phyloP scores from a whole-genome alignment of 768 basidiomycete species.

The Hypsizygus marmoreus region DNA sequence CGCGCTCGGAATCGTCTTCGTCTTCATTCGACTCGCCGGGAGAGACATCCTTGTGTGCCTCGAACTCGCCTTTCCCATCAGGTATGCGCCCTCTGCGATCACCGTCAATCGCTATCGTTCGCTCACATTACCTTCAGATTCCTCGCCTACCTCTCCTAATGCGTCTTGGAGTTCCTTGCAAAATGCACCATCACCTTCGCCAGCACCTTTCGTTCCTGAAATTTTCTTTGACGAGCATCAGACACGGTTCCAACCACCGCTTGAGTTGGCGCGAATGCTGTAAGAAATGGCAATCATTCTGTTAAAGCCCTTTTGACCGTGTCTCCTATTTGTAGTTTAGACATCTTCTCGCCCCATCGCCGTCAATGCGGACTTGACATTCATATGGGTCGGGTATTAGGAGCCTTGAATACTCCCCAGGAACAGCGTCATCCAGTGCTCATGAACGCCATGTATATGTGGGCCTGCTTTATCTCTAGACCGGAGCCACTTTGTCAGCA shows the following conservation, averaged over 20 bases:
- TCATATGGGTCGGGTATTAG: conserved; percentile 65
- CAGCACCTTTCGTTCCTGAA: conserved; percentile 48
- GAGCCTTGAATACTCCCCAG: conserved; percentile 55
- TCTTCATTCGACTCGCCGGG: conserved; percentile 57
- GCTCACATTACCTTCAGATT: conserved; percentile 30
- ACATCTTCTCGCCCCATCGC: conserved; percentile 75
- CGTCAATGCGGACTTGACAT: conserved; percentile 75
- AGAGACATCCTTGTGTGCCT: conserved; percentile 51
- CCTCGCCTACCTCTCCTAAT: conserved; percentile 49
- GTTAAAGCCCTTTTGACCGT: conserved; percentile 9
- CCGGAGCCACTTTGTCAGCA: conserved; percentile 70
- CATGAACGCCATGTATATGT: conserved; percentile 80
- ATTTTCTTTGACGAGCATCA: conserved; percentile 55
- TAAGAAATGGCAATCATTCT: conserved; percentile 41
- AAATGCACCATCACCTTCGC: conserved; percentile 51
- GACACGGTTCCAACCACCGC: conserved; percentile 46
- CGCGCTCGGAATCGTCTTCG: conserved; percentile 55
- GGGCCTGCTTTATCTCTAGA: conserved; percentile 80
- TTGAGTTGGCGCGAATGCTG: conserved; percentile 70
- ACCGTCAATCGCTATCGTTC: neutral
- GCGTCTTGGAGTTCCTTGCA: conserved; percentile 51
- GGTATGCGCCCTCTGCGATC: conserved; percentile 41
- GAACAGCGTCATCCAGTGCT: conserved; percentile 77
- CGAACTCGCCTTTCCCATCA: conserved; percentile 61
- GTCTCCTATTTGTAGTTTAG: conserved; percentile 48